Evolutionary conservation across 208 protist genomes (phyloP).

Genomic region (Tritrichomonas foetus): DNA sequence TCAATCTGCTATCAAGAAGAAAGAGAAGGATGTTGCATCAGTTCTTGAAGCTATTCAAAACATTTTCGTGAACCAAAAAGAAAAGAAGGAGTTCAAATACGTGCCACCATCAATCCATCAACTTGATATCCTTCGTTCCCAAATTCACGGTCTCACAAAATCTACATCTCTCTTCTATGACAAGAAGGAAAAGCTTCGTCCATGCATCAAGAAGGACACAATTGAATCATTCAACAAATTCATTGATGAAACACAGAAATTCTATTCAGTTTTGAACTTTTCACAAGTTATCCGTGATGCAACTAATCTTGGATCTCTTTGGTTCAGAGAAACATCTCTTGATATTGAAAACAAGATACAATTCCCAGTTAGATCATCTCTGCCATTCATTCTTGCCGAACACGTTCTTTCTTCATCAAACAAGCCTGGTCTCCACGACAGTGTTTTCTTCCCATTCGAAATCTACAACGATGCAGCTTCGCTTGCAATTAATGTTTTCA

Average conservation of each 20-base stretch:
- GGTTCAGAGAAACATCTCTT: neutral
- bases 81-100: neutral
- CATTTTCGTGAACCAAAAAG: neutral
- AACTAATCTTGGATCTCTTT: neutral
- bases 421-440: neutral
- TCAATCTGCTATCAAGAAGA: neutral
- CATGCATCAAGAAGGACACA: neutral
- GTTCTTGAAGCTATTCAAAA: neutral
- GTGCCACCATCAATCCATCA: neutral
- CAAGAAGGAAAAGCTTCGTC: too few species aligned
- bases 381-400: slow-evolving; percentile 21
- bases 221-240: neutral
- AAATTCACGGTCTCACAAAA: neutral
- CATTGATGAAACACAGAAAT: neutral
- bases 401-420: neutral
- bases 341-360: slow-evolving; percentile 20
- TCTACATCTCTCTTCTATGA: neutral
- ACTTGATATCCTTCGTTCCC: neutral
- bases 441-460: slow-evolving; percentile 13
- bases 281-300: neutral
- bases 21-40: neutral
- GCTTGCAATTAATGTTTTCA: neutral
- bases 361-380: neutral
- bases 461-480: slow-evolving; percentile 14
- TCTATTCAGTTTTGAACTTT: neutral